phyloP scores from a whole-genome alignment of 352 stramenopile genomes.

The Elongisporangium undulatum region DNA sequence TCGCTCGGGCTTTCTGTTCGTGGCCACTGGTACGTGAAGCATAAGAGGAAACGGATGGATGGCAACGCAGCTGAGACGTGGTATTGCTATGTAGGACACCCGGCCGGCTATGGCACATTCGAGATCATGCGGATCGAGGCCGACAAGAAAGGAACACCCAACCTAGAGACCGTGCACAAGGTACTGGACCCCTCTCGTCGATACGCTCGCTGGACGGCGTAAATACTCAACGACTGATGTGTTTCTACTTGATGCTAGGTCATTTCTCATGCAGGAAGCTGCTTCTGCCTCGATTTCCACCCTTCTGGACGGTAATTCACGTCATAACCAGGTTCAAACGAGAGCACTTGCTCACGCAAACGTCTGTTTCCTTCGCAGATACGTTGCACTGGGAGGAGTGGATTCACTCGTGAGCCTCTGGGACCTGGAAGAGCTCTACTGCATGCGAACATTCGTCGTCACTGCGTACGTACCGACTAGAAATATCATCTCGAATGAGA shows the following conservation, averaged over 20 bases:
- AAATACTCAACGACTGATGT: neutral
- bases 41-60: neutral
- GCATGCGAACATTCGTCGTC: conserved; percentile 74
- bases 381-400: conserved; percentile 67
- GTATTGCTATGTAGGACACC: conserved; percentile 32
- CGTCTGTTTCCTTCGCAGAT: conserved; percentile 24
- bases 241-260: conserved; percentile 21
- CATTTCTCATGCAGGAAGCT: conserved; percentile 75
- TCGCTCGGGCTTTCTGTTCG: conserved; percentile 72
- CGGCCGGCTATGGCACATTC: conserved; percentile 69
- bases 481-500: too few relatives aligned
- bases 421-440: conserved; percentile 86
- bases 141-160: conserved; percentile 78
- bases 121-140: conserved; percentile 78
- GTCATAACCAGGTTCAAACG: neutral
- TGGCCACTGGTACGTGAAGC: conserved; percentile 38
- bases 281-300: conserved; percentile 74
- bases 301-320: conserved; percentile 54
- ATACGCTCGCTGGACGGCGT: neutral
- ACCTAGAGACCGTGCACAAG: conserved; percentile 82
- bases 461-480: conserved; percentile 46
- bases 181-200: conserved; percentile 10
- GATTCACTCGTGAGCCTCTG: conserved; percentile 84
- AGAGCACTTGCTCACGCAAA: neutral
- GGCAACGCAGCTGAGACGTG: neutral